These are phyloP conservation scores for Rhizopus sp. DNA, from an alignment of 371 early-diverging fungal species.

Conservation along the genomic window DNA sequence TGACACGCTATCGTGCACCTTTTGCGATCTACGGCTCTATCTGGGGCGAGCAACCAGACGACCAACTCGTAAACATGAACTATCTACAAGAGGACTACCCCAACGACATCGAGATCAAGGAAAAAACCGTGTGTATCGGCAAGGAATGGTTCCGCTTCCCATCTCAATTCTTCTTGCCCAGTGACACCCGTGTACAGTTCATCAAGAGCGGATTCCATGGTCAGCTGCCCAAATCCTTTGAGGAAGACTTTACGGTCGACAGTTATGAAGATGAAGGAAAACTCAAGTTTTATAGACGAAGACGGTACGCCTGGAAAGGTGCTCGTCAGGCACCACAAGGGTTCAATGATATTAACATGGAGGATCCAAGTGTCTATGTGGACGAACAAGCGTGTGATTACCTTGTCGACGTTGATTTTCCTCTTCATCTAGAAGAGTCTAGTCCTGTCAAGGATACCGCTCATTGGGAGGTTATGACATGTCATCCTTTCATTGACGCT, in stretches of 20 bases:
- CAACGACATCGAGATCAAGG: slow-evolving; percentile 23
- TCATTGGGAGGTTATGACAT: slow-evolving; percentile 56
- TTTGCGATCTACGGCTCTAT: slow-evolving; percentile 54
- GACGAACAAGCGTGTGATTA: slow-evolving; percentile 66
- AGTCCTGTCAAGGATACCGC: slow-evolving; percentile 49
- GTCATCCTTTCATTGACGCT: slow-evolving; percentile 63
- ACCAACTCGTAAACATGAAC: slow-evolving; percentile 32
- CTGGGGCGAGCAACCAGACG: slow-evolving; percentile 40
- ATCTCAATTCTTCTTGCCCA: slow-evolving; percentile 85
- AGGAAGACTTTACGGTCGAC: slow-evolving; percentile 32
- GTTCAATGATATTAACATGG: slow-evolving; percentile 76
- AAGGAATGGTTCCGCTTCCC: slow-evolving; percentile 96
- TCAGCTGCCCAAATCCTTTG: slow-evolving; percentile 69
- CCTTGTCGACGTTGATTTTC: slow-evolving; percentile 66
- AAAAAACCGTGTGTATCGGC: slow-evolving; percentile 78
- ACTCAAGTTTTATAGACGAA: slow-evolving; percentile 24
- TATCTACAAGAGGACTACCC: slow-evolving; percentile 39
- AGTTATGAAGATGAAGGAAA: slow-evolving; percentile 33
- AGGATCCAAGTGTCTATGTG: slow-evolving; percentile 59
- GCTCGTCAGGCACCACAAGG: slow-evolving; percentile 54
- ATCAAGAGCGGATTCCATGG: slow-evolving; percentile 67
- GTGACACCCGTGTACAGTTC: slow-evolving; percentile 59
- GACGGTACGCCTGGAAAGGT: slow-evolving; percentile 34
- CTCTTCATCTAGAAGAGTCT: slow-evolving; percentile 48
- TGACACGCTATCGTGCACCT: slow-evolving; percentile 71